phyloP scores from a whole-genome alignment of 257 asterid species.

The Parsonsia alboflavescens region DNA sequence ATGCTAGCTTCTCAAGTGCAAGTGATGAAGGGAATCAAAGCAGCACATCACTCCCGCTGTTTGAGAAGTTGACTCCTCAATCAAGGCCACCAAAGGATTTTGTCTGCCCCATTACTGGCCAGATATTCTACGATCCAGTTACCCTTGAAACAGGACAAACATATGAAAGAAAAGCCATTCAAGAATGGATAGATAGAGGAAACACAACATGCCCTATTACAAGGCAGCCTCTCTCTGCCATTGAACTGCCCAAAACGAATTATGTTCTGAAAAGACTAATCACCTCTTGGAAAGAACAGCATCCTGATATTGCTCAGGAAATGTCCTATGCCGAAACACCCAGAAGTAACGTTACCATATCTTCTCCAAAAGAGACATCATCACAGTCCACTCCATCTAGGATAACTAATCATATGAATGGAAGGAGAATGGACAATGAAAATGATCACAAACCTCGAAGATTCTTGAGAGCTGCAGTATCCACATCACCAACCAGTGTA shows the following conservation, averaged over 20 bases:
- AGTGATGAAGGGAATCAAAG: constrained; percentile 54
- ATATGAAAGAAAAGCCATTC: constrained; percentile 79
- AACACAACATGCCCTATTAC: constrained; percentile 82
- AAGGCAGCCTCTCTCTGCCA: constrained; percentile 67
- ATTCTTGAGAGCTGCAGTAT: constrained; percentile 42
- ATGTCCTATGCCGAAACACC: constrained; percentile 55
- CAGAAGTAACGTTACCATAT: constrained; percentile 22
- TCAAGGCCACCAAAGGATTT: constrained; percentile 91
- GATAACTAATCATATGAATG: constrained; percentile 21
- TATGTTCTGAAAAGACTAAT: constrained; percentile 77
- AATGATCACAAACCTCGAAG: constrained; percentile 47
- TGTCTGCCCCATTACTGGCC: constrained; percentile 81
- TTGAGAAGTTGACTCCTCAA: constrained; percentile 53
- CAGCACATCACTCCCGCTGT: constrained; percentile 47
- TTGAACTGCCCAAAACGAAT: constrained; percentile 67
- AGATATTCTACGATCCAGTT: constrained; percentile 73
- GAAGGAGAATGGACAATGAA: constrained; percentile 26
- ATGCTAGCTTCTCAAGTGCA: constrained; percentile 36
- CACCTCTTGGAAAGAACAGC: constrained; percentile 79
- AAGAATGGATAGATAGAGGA: constrained; percentile 87
- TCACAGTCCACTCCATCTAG: constrained; percentile 27
- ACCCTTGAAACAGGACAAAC: constrained; percentile 90
- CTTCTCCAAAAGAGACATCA: constrained; percentile 29
- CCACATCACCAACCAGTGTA: constrained; percentile 57
- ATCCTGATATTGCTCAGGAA: constrained; percentile 72